phyloP scores from a whole-genome alignment of 495 filamentous ascomycete genomes.

The Hypoxylon cercidicola region DNA sequence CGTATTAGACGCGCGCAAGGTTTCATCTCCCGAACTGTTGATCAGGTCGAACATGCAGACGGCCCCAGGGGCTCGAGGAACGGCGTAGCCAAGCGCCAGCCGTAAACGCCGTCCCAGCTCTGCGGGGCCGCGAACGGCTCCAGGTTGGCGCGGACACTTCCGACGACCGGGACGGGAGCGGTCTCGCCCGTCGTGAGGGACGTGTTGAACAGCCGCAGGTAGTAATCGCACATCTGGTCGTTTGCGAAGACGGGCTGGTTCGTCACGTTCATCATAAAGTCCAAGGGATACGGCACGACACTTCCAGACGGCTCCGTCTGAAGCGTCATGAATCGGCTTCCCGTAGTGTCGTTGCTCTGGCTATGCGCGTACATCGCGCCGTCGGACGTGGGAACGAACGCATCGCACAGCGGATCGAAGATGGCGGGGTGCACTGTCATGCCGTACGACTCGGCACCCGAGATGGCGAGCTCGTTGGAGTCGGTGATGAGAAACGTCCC shows the following conservation, averaged over 20 bases:
- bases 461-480: slow-evolving; percentile 47
- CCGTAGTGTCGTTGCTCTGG: slow-evolving; percentile 28
- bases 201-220: slow-evolving; percentile 54
- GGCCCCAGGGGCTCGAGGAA: slow-evolving; percentile 48
- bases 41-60: slow-evolving; percentile 8
- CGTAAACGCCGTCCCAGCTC: slow-evolving; percentile 45
- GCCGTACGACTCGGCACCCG: slow-evolving; percentile 52
- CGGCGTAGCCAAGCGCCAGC: slow-evolving; percentile 53
- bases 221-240: slow-evolving; percentile 50
- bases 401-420: slow-evolving; percentile 53
- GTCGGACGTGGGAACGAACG: slow-evolving; percentile 44
- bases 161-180: slow-evolving; percentile 46
- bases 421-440: slow-evolving; percentile 47
- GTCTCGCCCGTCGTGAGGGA: slow-evolving; percentile 45
- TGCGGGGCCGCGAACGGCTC: slow-evolving; percentile 40
- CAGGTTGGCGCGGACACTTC: slow-evolving; percentile 41
- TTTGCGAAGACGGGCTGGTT: slow-evolving; percentile 57
- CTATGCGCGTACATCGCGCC: slow-evolving; percentile 46
- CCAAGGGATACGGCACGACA: slow-evolving; percentile 47
- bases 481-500: slow-evolving; percentile 51
- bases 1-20: too few relatives aligned
- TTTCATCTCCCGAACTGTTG: background rate
- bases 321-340: slow-evolving; percentile 42
- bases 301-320: slow-evolving; percentile 1
- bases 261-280: slow-evolving; percentile 53